phyloP scores from a whole-genome alignment of 257 asterid genomes.

The Solanum bulbocastanum region DNA sequence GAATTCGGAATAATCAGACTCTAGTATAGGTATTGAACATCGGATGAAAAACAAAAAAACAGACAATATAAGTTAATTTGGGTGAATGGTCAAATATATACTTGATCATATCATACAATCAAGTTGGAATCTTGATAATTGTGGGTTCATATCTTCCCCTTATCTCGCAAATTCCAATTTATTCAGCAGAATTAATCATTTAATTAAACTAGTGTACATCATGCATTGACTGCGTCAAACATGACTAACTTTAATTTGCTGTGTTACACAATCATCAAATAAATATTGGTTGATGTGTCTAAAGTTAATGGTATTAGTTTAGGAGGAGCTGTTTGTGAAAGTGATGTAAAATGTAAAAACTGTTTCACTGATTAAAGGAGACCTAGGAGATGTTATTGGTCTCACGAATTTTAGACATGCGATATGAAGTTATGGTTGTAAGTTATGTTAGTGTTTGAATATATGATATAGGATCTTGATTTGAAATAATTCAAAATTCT shows the following conservation, averaged over 20 bases:
- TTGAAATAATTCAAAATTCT: neutral
- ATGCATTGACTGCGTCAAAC: neutral
- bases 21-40: fast-evolving
- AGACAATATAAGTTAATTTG: neutral
- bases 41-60: too few species aligned
- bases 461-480: neutral
- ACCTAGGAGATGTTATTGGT: too few species aligned
- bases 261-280: neutral
- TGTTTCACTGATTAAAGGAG: neutral
- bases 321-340: neutral
- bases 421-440: too few species aligned
- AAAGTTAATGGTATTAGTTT: neutral
- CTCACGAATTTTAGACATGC: too few species aligned
- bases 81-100: neutral
- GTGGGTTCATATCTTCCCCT: neutral
- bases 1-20: fast-evolving
- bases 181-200: neutral
- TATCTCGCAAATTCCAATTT: neutral
- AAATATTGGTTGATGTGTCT: neutral
- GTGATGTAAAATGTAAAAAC: neutral
- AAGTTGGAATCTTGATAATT: neutral
- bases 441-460: too few species aligned
- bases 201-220: neutral
- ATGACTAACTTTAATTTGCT: neutral
- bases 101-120: neutral